Percentiles rank a stretch among this genome's conserved stretches.
Conservation (phyloP, 176 grass and related monocot species). For the Eremochloa ophiuroides region DNA sequence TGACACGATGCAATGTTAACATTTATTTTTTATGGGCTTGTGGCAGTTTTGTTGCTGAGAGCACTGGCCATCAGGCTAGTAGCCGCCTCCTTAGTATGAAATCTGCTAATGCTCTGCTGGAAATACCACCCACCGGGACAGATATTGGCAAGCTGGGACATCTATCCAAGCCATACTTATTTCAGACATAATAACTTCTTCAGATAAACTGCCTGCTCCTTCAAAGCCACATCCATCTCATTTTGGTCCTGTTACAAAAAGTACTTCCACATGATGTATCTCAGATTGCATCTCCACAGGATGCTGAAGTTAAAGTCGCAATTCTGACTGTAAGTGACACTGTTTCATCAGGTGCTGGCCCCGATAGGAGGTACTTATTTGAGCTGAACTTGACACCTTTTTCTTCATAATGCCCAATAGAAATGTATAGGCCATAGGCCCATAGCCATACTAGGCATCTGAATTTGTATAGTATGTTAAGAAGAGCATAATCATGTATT, state of each 20-base stretch:
- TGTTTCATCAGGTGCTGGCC: constrained; percentile 74
- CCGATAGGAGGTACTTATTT: constrained; percentile 80
- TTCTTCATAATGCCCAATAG: not conserved
- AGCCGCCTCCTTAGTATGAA: constrained; percentile 96
- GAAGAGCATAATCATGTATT: not conserved
- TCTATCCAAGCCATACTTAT: constrained; percentile 70
- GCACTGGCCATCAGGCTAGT: constrained; percentile 84
- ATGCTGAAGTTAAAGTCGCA: constrained; percentile 62
- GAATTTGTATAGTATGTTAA: not conserved
- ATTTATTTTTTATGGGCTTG: not conserved
- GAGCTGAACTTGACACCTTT: not conserved
- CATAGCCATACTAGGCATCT: not conserved
- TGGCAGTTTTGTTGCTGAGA: constrained; percentile 74
- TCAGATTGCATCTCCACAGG: constrained; percentile 27
- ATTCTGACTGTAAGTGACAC: constrained; percentile 96
- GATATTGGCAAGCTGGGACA: constrained; percentile 59
- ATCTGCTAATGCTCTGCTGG: constrained; percentile 84
- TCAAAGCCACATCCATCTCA: not conserved
- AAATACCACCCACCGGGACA: constrained; percentile 54
- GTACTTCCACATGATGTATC: not conserved
- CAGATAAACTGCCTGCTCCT: constrained; percentile 4
- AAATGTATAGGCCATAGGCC: not conserved
- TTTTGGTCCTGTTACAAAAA: constrained; percentile 24
- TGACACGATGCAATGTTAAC: not conserved
- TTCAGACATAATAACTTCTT: constrained; percentile 57